A percentile compares a stretch with the other conserved stretches of the same genome.
phyloP scores from a whole-genome alignment of 257 asterid species.

The Oldenlandia corymbosa region DNA sequence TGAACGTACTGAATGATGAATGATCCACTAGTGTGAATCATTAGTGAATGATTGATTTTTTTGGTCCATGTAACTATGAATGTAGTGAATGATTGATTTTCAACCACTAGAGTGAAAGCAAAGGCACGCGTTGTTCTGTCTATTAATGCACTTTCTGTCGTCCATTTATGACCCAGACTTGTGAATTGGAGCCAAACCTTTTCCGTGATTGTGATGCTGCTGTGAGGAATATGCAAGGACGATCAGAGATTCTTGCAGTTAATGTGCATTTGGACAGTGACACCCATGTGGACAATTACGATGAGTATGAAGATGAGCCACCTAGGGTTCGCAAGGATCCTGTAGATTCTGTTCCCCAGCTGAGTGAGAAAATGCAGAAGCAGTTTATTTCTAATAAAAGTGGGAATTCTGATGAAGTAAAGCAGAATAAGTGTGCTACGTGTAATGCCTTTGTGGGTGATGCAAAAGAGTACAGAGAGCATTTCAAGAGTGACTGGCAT shows the following conservation, averaged over 20 bases:
- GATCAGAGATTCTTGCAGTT: constrained; percentile 78
- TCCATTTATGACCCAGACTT: constrained; percentile 37
- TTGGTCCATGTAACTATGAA: too few relatives aligned
- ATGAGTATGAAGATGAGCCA: constrained; percentile 65
- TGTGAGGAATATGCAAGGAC: constrained; percentile 73
- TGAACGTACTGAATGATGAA: too few relatives aligned
- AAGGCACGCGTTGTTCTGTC: background rate
- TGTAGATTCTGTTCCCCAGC: constrained; percentile 25
- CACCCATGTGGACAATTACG: constrained; percentile 54
- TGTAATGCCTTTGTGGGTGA: constrained; percentile 74
- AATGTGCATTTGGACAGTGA: constrained; percentile 75
- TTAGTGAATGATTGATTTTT: too few relatives aligned
- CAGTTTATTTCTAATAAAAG: constrained; percentile 39
- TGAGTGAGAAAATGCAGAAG: constrained; percentile 57
- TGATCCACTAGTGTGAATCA: too few relatives aligned
- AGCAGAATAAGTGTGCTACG: constrained; percentile 75
- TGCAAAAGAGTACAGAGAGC: constrained; percentile 75
- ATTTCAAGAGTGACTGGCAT: constrained; percentile 96
- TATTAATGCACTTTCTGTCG: background rate
- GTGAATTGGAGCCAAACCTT: constrained; percentile 69
- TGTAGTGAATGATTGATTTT: background rate
- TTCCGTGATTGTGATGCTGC: constrained; percentile 76
- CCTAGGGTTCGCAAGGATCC: constrained; percentile 30
- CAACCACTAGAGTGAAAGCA: background rate
- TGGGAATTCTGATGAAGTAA: constrained; percentile 44